Evolutionary conservation across 2,329 filamentous ascomycete genomes (phyloP), one percentile per base, ranked within the genome.

Genomic region (Cercospora brassicicola): DNA sequence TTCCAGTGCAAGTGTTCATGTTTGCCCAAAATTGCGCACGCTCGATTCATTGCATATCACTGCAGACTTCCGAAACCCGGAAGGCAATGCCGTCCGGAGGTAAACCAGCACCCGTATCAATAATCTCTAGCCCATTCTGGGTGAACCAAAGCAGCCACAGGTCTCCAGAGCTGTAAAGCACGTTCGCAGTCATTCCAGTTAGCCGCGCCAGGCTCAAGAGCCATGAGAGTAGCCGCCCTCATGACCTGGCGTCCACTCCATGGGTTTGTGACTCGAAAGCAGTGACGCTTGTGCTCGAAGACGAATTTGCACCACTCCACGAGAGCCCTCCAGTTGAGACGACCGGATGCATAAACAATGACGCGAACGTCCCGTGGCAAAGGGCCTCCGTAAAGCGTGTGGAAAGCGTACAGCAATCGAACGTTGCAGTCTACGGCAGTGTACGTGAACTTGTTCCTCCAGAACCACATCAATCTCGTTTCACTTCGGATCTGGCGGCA

Each of bases 401-500:
- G 26, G 9, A 56, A 56, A 2, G 23, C 15, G 7, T n/a, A 30
- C 2, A 56, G 13, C 9, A 4, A 26, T 3, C 26, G 53, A 28
- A 18, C 11, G 31, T 30, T 9, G 53, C 53, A 56, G 53, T 23
- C 5, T 15, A 18, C 7, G 3, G 6, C 53, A 7, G 23, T 18
- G 7, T 30, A 31, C 26, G 1, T 7, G 53, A 18, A 56, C 7
- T 3, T 56, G 26, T 56, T 56, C 20, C 9, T 7, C 53, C 28
- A 30, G 53, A 56, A 56, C 53, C 53, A 56, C 53, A 56, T 18
- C 13, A 30, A 10, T 4, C 9, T 31, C 28, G 53, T 31, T 30
- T 65, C 63, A n/a, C 23, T 33, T 42, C 55, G 53, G 42, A 60
- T 65, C 20, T 65, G 63, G 11, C 63, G 63, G n/a, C 63, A 65